Percentiles rank a stretch among this genome's conserved stretches.
Conservation (phyloP, 768 basidiomycete species). For the Termitomyces sp. region DNA sequence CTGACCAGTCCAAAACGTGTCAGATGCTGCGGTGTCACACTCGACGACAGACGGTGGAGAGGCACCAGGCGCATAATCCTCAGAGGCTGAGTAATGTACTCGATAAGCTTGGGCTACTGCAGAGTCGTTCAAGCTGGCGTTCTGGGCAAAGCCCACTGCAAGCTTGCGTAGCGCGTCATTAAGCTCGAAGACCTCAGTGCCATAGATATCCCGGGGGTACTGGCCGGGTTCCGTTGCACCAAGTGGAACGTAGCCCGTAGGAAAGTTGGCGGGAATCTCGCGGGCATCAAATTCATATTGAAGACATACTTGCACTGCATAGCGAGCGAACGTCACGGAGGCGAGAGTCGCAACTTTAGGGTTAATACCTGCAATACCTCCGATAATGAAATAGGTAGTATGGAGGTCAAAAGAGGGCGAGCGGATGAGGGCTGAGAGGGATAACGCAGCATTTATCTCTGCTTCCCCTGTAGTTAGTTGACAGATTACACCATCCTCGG, state of each 20-base stretch:
- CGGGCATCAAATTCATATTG: slow-evolving; percentile 12
- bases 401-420: not conserved
- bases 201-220: slow-evolving; percentile 7
- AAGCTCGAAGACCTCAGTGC: slow-evolving; percentile 12
- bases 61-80: not conserved
- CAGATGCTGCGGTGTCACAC: slow-evolving; percentile 9
- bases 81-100: not conserved
- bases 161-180: slow-evolving; percentile 8
- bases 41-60: slow-evolving; percentile 8
- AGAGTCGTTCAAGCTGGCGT: slow-evolving; percentile 1
- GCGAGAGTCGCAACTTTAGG: slow-evolving; percentile 5
- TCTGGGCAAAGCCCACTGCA: not conserved
- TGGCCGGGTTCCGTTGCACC: slow-evolving; percentile 2
- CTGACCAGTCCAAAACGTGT: slow-evolving; percentile 5
- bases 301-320: slow-evolving; percentile 5
- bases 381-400: not conserved
- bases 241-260: slow-evolving; percentile 10
- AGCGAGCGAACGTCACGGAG: slow-evolving; percentile 11
- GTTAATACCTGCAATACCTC: not conserved
- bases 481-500: not conserved
- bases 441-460: not conserved
- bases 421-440: not conserved
- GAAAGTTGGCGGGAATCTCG: slow-evolving; percentile 4
- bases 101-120: not conserved
- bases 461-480: not conserved